Conservation (phyloP, 1,284 basidiomycete species). For the Peniophora sp. region DNA sequence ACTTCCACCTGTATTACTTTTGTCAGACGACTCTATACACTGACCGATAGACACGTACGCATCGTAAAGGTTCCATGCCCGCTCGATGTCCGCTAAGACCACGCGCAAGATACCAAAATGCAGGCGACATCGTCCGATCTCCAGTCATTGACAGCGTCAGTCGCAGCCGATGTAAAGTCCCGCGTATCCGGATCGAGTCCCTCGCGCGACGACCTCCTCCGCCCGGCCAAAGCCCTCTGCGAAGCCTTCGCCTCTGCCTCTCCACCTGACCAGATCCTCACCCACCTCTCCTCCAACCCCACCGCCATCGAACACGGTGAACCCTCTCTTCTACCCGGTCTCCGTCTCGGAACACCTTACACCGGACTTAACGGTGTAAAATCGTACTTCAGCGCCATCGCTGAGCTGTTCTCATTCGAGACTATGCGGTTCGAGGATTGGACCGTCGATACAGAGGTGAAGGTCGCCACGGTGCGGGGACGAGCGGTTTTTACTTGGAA, state of each 20-base stretch:
- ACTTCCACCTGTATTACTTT: too few species aligned
- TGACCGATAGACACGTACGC: too few species aligned
- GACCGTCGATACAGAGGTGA: conserved; percentile 32
- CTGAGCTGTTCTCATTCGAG: conserved; percentile 31
- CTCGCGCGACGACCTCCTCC: conserved; percentile 26
- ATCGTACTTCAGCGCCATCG: conserved; percentile 43
- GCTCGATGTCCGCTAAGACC: too few species aligned
- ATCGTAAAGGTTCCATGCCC: too few species aligned
- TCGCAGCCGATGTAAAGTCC: too few species aligned
- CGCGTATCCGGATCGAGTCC: too few species aligned
- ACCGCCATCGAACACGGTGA: conserved; percentile 53
- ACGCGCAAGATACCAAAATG: too few species aligned
- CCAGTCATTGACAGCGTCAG: too few species aligned
- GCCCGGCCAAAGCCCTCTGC: conserved; percentile 42
- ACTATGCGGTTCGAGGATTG: conserved; percentile 35
- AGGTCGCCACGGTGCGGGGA: conserved; percentile 47
- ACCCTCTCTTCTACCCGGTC: conserved; percentile 45
- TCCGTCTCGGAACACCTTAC: conserved; percentile 37
- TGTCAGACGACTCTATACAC: too few species aligned
- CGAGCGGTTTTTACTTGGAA: conserved; percentile 50
- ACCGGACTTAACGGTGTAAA: conserved; percentile 33
- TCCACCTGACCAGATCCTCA: conserved; percentile 33
- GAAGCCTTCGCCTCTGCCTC: conserved; percentile 40
- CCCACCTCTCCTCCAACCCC: conserved; percentile 42
- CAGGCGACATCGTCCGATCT: too few species aligned